Conservation (phyloP, 768 basidiomycete species). For the Pleurotus eryngii region DNA sequence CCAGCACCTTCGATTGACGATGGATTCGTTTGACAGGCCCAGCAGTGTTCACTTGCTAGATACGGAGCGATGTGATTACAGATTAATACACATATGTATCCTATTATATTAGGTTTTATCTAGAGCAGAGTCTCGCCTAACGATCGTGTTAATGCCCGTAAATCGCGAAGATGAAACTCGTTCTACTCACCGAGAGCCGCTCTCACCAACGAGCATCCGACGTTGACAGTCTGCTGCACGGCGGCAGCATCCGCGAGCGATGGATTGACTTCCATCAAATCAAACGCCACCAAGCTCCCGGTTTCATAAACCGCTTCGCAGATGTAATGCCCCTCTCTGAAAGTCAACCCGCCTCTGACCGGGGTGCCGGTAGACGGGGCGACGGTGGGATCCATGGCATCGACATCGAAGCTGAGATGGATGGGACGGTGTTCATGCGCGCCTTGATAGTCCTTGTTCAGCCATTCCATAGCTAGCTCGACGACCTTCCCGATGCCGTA, state of each 20-base stretch:
- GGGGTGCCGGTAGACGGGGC: constrained; percentile 96
- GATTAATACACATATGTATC: background rate
- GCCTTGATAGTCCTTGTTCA: constrained; percentile 63
- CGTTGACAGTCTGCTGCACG: constrained; percentile 84
- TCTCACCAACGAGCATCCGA: constrained; percentile 84
- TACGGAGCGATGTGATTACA: background rate
- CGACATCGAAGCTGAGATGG: constrained; percentile 96
- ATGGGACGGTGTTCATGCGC: constrained; percentile 50
- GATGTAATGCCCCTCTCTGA: constrained; percentile 98
- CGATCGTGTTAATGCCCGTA: background rate
- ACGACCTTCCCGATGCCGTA: constrained; percentile 93
- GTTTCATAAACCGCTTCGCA: constrained; percentile 93
- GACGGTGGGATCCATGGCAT: constrained; percentile 89
- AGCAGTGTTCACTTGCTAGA: constrained; percentile 27
- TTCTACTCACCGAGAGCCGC: constrained; percentile 70
- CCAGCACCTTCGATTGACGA: too few relatives aligned
- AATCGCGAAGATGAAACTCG: background rate
- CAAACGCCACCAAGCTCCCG: constrained; percentile 85
- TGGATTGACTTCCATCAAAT: constrained; percentile 99
- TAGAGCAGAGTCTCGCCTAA: constrained; percentile 12
- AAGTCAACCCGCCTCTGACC: constrained; percentile 92
- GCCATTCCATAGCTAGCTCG: constrained; percentile 93
- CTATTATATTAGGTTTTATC: background rate
- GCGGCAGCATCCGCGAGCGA: constrained; percentile 72
- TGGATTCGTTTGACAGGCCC: constrained; percentile 19